These are phyloP conservation scores for Saccharomyces paradoxus DNA, from an alignment of 805 yeast genomes.

Conservation along the genomic window DNA sequence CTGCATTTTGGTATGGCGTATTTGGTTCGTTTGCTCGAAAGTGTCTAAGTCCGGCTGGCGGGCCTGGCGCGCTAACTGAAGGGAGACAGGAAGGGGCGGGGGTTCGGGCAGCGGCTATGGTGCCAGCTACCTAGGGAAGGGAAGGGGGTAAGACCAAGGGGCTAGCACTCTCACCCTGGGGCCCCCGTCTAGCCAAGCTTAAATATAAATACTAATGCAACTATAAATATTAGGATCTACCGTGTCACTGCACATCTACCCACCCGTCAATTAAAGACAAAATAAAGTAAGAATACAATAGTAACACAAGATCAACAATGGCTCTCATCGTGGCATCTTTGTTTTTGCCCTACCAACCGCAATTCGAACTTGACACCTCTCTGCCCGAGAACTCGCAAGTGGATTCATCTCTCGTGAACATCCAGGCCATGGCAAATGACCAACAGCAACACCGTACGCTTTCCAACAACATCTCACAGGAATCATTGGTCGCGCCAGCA, in stretches of 20 bases:
- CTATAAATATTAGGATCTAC: not conserved
- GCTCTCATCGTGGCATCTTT: constrained; percentile 63
- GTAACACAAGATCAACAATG: constrained; percentile 33
- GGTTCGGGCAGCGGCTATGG: not conserved
- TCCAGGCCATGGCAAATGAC: not conserved
- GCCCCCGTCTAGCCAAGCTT: not conserved
- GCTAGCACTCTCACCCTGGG: not conserved
- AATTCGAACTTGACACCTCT: constrained; percentile 34
- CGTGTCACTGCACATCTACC: not conserved
- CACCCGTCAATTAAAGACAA: not conserved
- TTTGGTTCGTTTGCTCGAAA: not conserved
- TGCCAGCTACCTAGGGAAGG: not conserved
- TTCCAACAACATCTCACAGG: constrained; percentile 12
- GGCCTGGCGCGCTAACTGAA: not conserved
- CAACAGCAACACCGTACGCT: constrained; percentile 7
- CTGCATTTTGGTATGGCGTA: not conserved
- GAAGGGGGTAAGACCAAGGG: not conserved
- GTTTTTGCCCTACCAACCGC: constrained; percentile 73
- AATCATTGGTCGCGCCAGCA: constrained; percentile 8
- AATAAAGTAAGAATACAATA: not conserved
- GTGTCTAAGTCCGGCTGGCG: not conserved
- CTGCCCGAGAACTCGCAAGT: constrained; percentile 29
- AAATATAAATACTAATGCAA: not conserved
- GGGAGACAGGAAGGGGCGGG: not conserved
- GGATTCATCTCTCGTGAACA: constrained; percentile 18